phyloP scores from a whole-genome alignment of 2,329 filamentous ascomycete genomes.

The Trichoderma semiorbis region DNA sequence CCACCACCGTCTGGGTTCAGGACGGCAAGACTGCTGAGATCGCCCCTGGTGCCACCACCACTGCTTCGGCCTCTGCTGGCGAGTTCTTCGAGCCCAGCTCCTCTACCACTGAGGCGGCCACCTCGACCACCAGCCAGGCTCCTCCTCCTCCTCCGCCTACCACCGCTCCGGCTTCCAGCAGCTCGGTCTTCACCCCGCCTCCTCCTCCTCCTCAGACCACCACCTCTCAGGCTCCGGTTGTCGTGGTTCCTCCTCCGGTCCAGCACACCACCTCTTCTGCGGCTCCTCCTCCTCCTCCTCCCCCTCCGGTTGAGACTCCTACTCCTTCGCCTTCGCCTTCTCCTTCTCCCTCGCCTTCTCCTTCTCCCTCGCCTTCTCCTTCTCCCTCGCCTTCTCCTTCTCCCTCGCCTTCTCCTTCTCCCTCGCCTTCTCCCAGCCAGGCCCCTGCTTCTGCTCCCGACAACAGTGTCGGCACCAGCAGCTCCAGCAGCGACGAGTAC shows the following conservation, averaged over 20 bases:
- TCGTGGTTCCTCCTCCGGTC: constrained; percentile 23
- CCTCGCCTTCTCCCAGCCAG: constrained; percentile 12
- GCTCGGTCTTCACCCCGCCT: constrained; percentile 23
- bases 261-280: constrained; percentile 4
- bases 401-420: constrained; percentile 15
- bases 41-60: constrained; percentile 17
- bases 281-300: constrained; percentile 26
- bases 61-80: constrained; percentile 25
- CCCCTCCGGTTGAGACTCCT: constrained; percentile 14
- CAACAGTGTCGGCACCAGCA: constrained; percentile 18
- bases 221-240: constrained; percentile 11
- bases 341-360: constrained; percentile 18
- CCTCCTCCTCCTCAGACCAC: constrained; percentile 28
- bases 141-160: constrained; percentile 23
- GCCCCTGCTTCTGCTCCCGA: neutral
- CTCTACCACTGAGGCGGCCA: constrained; percentile 21
- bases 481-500: constrained; percentile 28
- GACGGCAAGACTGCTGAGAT: constrained; percentile 30
- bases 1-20: constrained; percentile 44
- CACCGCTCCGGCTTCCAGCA: constrained; percentile 10
- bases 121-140: constrained; percentile 26
- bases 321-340: constrained; percentile 22
- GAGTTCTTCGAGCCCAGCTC: constrained; percentile 31
- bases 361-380: constrained; percentile 10
- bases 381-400: constrained; percentile 23